Evolutionary conservation across 441 rosid species (phyloP), one percentile per base, ranked within the genome.

Genomic region (Gossypium schwendimanii): DNA sequence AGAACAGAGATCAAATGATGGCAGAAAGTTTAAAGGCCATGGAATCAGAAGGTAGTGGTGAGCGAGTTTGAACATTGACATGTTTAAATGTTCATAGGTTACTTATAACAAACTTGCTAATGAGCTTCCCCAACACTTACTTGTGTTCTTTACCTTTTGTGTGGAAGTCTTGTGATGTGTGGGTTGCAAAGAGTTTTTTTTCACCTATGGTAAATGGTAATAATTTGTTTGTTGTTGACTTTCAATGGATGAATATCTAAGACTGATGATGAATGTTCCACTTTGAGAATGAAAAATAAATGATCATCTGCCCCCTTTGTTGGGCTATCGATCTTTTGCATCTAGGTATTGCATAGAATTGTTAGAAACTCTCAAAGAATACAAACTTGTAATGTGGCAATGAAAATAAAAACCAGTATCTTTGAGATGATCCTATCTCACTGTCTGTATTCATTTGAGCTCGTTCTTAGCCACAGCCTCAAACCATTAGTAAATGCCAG

Each of bases 1-100:
- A 87, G 84, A 91, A 88, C 85, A 85, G 92, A 73, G 81, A 82
- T 2, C 83, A 83, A 75, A 84, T 84, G 86, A 58, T 88, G 80
- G 90, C 92, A 47, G 93, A 89, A 81, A 76, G 88, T 77, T 71
- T 92, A 70, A 78, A 80, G 72, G 86, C 84, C 26, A 75, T 83
- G 31, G 93, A 87, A 49, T 83, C 84, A 52, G 87, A 86, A 58
- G 89, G 89, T 63, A 78, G 73, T 14, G 81, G 72, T 2, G 93
- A 82, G 54, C 78, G 67, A 71, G 85, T 59, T 75, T 91, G 81
- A 85, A 76, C 69, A 31, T 71, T 14, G 53, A 26, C 59, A n/a
- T 75, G 67, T 58, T 70, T 20, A 31, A 50, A 63, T 69, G 17
- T 60, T 41, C 41, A 72, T 3, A 63, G 64, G 24, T 4, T 67